phyloP scores from a whole-genome alignment of 208 protist genomes.

The Plasmodiophora brassicae region DNA sequence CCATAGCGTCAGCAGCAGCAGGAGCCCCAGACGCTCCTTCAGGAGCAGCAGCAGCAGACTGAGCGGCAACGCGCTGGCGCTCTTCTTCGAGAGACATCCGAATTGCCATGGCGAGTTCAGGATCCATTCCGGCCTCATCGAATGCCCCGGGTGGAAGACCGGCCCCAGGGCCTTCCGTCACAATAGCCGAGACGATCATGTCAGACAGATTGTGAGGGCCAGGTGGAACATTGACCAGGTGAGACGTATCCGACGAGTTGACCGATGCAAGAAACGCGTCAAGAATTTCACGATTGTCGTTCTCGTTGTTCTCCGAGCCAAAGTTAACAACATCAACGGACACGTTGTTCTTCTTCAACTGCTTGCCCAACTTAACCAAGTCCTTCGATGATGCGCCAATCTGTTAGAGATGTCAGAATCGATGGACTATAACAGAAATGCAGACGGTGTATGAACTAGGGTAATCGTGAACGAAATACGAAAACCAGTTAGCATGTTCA shows the following conservation, averaged over 20 bases:
- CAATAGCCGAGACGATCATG: constrained; percentile 32
- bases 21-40: not conserved
- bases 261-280: constrained; percentile 78
- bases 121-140: not conserved
- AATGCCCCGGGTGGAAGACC: not conserved
- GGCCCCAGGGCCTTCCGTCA: not conserved
- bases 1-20: not conserved
- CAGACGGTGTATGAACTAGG: no score
- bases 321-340: constrained; percentile 91
- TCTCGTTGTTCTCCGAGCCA: constrained; percentile 69
- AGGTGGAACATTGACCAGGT: constrained; percentile 41
- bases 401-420: constrained; percentile 38
- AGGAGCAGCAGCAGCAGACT: not conserved
- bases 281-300: constrained; percentile 79
- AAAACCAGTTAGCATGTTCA: constrained; percentile 54
- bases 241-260: constrained; percentile 49
- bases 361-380: constrained; percentile 81
- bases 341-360: constrained; percentile 92
- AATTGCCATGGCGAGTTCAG: constrained; percentile 40
- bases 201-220: constrained; percentile 38
- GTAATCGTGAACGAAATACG: not conserved
- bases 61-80: not conserved
- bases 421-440: no score
- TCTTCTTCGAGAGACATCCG: constrained; percentile 45
- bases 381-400: constrained; percentile 57